Conservation (phyloP, 2,329 filamentous ascomycete species). For the Aspergillus intermedius region DNA sequence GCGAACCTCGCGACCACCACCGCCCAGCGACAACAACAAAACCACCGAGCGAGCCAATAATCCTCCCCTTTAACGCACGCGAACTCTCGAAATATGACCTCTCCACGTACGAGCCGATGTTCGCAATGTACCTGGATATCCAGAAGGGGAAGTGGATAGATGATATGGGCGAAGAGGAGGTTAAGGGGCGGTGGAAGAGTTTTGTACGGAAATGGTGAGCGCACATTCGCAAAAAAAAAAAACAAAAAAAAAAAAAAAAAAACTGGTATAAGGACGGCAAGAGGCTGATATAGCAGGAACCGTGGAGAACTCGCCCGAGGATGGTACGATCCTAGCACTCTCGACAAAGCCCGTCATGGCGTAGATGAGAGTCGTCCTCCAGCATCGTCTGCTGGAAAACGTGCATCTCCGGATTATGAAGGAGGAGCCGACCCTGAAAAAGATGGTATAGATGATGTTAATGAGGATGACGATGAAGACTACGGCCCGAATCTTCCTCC, state of each 20-base stretch:
- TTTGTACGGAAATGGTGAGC: slow-evolving; percentile 78
- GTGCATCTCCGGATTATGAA: slow-evolving; percentile 19
- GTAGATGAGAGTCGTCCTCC: slow-evolving; percentile 9
- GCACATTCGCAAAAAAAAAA: too few species aligned
- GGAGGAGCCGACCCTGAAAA: slow-evolving; percentile 4
- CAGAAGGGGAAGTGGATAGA: slow-evolving; percentile 71
- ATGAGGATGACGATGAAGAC: slow-evolving; percentile 48
- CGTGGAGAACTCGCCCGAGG: slow-evolving; percentile 75
- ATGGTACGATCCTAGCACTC: slow-evolving; percentile 82
- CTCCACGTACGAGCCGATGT: slow-evolving; percentile 60
- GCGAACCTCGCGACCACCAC: slow-evolving; percentile 4
- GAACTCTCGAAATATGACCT: slow-evolving; percentile 64
- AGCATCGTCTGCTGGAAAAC: background rate
- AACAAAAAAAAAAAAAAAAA: too few species aligned
- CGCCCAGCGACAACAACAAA: slow-evolving; percentile 2
- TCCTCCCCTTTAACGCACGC: slow-evolving; percentile 61
- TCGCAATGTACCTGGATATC: slow-evolving; percentile 78
- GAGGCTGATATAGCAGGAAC: slow-evolving; percentile 60
- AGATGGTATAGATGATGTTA: slow-evolving; percentile 7
- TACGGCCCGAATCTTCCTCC: slow-evolving; percentile 52
- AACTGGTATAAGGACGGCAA: background rate
- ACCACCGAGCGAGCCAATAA: slow-evolving; percentile 11
- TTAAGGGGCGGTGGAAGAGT: slow-evolving; percentile 84
- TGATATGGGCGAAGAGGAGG: slow-evolving; percentile 65
- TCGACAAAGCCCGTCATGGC: slow-evolving; percentile 45